Conservation (phyloP, 208 protist genomes). For the Trypanosoma platydactyli region DNA sequence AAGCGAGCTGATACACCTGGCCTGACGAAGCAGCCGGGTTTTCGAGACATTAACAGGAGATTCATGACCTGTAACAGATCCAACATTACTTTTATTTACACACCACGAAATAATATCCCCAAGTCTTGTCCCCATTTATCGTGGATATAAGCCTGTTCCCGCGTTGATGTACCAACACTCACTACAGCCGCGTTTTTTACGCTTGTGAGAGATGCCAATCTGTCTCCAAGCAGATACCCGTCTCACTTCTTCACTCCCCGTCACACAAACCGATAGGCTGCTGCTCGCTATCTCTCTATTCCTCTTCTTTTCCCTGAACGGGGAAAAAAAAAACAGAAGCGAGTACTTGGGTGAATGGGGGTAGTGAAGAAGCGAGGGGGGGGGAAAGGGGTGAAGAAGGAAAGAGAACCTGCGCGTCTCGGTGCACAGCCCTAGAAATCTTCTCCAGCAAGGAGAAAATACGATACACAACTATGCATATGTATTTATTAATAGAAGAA, state of each 20-base stretch:
- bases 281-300: too few relatives aligned
- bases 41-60: neutral
- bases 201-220: too few relatives aligned
- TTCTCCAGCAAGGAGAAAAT: neutral
- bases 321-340: conserved; percentile 5
- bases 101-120: neutral
- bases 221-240: too few relatives aligned
- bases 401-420: too few relatives aligned
- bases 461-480: neutral
- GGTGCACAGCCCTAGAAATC: too few relatives aligned
- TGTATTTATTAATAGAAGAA: conserved; percentile 6
- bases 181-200: too few relatives aligned
- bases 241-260: too few relatives aligned
- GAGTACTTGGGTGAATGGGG: neutral
- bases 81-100: neutral
- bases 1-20: conserved; percentile 30
- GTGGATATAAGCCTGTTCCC: too few relatives aligned
- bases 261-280: too few relatives aligned
- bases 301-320: neutral
- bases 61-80: neutral
- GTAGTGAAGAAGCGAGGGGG: neutral
- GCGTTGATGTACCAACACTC: too few relatives aligned
- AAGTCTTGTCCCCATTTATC: neutral
- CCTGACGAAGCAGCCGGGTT: neutral
- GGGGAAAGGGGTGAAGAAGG: too few relatives aligned